phyloP scores from a whole-genome alignment of 2,329 filamentous ascomycete genomes.

The Neonectria coccinea region DNA sequence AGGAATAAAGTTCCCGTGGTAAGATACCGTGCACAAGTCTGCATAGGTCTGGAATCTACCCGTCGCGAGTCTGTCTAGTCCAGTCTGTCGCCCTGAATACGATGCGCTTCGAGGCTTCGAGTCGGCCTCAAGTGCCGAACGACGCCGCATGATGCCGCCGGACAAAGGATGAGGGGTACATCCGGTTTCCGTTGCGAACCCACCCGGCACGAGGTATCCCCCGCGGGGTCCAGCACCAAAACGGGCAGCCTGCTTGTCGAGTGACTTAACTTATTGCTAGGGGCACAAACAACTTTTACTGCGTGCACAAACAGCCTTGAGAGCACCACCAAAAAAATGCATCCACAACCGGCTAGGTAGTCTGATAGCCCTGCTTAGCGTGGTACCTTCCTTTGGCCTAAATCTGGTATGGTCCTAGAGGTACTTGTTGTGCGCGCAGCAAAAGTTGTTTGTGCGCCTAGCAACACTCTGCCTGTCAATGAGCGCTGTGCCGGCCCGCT shows the following conservation, averaged over 20 bases:
- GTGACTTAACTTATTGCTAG: too few relatives aligned
- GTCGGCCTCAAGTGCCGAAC: neutral
- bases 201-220: slow-evolving; percentile 14
- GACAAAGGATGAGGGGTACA: slow-evolving; percentile 12
- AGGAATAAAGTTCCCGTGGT: neutral
- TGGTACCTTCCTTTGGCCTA: too few relatives aligned
- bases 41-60: neutral
- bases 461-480: slow-evolving; percentile 24
- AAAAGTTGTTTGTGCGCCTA: too few relatives aligned
- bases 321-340: too few relatives aligned
- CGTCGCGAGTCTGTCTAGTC: slow-evolving; percentile 1
- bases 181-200: slow-evolving; percentile 9
- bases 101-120: neutral
- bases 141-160: neutral
- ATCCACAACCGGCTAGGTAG: too few relatives aligned
- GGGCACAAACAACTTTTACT: too few relatives aligned
- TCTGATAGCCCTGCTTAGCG: too few relatives aligned
- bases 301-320: too few relatives aligned
- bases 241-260: slow-evolving; percentile 25
- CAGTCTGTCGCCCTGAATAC: neutral
- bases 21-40: neutral
- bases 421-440: too few relatives aligned
- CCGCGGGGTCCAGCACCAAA: slow-evolving; percentile 25
- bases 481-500: slow-evolving; percentile 21
- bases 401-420: too few relatives aligned